A percentile compares a stretch with the other conserved stretches of the same genome.
Evolutionary conservation across 2,329 filamentous ascomycete genomes (phyloP).

Genomic region (Phaeomoniella chlamydospora): DNA sequence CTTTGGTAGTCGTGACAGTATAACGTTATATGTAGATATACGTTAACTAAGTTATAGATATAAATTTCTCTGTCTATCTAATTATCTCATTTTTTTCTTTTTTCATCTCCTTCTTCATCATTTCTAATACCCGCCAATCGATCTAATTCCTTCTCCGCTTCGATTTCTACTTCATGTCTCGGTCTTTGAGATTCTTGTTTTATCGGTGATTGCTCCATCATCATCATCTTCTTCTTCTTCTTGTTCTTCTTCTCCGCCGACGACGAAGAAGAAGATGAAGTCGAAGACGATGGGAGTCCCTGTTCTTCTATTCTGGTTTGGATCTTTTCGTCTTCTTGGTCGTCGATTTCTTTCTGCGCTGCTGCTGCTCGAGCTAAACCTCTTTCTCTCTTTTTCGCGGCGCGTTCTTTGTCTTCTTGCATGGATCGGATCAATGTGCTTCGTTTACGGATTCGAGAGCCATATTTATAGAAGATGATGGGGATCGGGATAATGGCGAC

Average conservation of each 20-base stretch:
- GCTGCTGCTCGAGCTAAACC: background rate
- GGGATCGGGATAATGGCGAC: conserved; percentile 65
- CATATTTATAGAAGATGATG: conserved; percentile 57
- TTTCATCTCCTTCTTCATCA: background rate
- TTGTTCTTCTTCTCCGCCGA: too few relatives aligned
- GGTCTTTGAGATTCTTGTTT: too few relatives aligned
- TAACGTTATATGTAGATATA: too few relatives aligned
- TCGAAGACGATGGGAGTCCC: too few relatives aligned
- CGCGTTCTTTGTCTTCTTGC: conserved; percentile 35
- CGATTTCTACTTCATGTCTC: background rate
- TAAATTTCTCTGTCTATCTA: background rate
- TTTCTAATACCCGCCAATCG: background rate
- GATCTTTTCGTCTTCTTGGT: background rate
- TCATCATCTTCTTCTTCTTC: too few relatives aligned
- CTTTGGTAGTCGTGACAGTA: too few relatives aligned
- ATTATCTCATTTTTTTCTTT: background rate
- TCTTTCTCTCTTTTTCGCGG: conserved; percentile 22
- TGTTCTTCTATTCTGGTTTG: background rate
- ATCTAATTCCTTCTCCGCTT: background rate
- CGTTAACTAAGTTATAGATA: background rate
- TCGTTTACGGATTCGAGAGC: conserved; percentile 40
- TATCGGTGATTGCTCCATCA: too few relatives aligned
- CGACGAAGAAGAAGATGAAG: too few relatives aligned
- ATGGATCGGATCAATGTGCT: conserved; percentile 42
- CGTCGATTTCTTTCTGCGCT: background rate